Conservation (phyloP, 1,139 yeast species). For the Sporopachydermia cereana region DNA sequence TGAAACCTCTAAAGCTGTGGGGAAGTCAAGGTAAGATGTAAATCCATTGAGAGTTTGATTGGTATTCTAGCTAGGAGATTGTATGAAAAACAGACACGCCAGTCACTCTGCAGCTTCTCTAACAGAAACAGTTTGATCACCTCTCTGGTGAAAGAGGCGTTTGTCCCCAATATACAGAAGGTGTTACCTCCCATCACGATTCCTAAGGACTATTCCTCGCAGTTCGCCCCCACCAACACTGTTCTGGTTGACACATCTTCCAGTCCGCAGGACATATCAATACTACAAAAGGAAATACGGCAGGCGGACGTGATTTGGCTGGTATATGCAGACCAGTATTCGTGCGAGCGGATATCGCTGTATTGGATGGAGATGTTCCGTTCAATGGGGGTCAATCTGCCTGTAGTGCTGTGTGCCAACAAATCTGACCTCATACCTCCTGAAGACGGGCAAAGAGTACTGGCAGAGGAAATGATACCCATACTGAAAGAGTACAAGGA, state of each 20-base stretch:
- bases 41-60: no score
- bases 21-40: conserved; percentile 44
- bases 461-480: conserved; percentile 73
- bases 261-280: conserved; percentile 38
- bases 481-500: conserved; percentile 85
- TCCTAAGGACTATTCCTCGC: conserved; percentile 48
- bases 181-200: conserved; percentile 77
- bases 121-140: conserved; percentile 64
- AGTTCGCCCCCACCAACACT: conserved; percentile 39
- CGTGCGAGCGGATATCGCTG: conserved; percentile 79
- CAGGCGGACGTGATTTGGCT: conserved; percentile 88
- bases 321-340: conserved; percentile 85
- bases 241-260: conserved; percentile 71
- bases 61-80: no score
- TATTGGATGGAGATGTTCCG: conserved; percentile 94
- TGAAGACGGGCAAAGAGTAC: conserved; percentile 23
- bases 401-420: conserved; percentile 84
- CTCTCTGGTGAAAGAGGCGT: conserved; percentile 68
- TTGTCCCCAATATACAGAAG: conserved; percentile 61
- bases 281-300: conserved; percentile 62
- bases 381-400: conserved; percentile 84
- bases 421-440: conserved; percentile 43
- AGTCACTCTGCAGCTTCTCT: no score
- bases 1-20: no score
- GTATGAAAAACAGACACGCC: no score